Evolutionary conservation across 306 rosid species (phyloP), one percentile per base, ranked within the genome.

Genomic region (Rosa chinensis): DNA sequence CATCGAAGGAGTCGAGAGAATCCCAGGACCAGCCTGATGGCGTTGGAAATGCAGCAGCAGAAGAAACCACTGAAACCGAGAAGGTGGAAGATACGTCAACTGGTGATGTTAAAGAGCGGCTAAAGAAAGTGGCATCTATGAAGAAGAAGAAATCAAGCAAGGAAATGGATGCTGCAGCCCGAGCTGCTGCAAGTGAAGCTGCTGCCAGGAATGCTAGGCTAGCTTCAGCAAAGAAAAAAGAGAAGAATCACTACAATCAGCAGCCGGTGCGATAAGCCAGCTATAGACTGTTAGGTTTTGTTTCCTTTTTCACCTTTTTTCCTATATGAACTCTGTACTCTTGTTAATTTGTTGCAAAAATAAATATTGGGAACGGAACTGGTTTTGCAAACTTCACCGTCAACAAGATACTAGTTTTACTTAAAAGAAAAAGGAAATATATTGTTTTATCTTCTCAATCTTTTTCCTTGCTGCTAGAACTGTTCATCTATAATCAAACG

Each of bases 71-170:
- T 56, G 89, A 81, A 55, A 17, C 79, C 10, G 97, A 83, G 73
- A 86, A 89, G 80, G 82, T 72, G 28, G 93, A 89, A 76, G 91
- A 89, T 80, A 8, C 61, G 21, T 77, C 93, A 44, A 48, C 85
- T 2, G 25, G 82, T 66, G 97, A 89, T 83, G 89, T 91, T n/a
- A 91, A 88, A 84, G 97, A 91, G 84, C 83, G 92, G 81, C 89
- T 91, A 21, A 91, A 91, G 89, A 91, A 91, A 79, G 80, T 89
- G 70, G 84, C 91, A 39, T 89, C 93, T 13, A 72, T 86, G 84
- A 91, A 89, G 86, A 91, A 91, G 89, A 91, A 89, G 71, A 91
- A 89, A 61, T 91, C 93, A 21, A 91, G 85, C 85, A 91, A 86
- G 80, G 92, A 91, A 82, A 86, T 91, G 93, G 97, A 89, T 77